These are phyloP conservation scores for Royoungia palumana DNA, from an alignment of 768 basidiomycete genomes.

Conservation along the genomic window DNA sequence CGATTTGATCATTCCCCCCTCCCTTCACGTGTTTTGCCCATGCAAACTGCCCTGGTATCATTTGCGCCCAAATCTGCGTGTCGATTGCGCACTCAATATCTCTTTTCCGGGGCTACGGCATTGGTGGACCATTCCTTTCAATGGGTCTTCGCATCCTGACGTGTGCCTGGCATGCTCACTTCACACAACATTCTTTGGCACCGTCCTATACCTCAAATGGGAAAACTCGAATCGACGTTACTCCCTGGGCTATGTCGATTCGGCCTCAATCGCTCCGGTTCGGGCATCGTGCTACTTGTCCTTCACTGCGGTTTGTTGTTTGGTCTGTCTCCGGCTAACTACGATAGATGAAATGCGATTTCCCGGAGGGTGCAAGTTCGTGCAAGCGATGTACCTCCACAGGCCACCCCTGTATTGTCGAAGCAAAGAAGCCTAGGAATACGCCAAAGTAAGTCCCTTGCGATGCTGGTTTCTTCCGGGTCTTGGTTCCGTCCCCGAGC, in stretches of 20 bases:
- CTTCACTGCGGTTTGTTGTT: conserved; percentile 11
- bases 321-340: conserved; percentile 9
- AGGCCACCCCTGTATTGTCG: conserved; percentile 78
- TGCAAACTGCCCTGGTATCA: not conserved
- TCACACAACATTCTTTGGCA: conserved; percentile 4
- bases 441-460: conserved; percentile 71
- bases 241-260: conserved; percentile 10
- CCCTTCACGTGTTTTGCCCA: not conserved
- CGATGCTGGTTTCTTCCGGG: conserved; percentile 12
- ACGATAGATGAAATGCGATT: conserved; percentile 81
- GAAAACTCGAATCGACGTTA: conserved; percentile 6
- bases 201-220: conserved; percentile 12
- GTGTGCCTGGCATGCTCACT: not conserved
- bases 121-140: conserved; percentile 3
- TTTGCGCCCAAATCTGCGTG: not conserved
- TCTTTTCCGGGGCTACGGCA: conserved; percentile 16
- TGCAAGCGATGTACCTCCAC: conserved; percentile 73
- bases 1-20: not conserved
- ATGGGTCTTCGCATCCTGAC: conserved; percentile 3
- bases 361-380: conserved; percentile 67
- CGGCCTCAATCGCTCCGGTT: conserved; percentile 1
- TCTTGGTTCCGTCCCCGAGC: conserved; percentile 9
- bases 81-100: not conserved
- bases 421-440: conserved; percentile 74
- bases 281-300: conserved; percentile 3